A percentile compares a stretch with the other conserved stretches of the same genome.
Conservation (phyloP, 495 filamentous ascomycete species). For the Chlorociboria aeruginascens region DNA sequence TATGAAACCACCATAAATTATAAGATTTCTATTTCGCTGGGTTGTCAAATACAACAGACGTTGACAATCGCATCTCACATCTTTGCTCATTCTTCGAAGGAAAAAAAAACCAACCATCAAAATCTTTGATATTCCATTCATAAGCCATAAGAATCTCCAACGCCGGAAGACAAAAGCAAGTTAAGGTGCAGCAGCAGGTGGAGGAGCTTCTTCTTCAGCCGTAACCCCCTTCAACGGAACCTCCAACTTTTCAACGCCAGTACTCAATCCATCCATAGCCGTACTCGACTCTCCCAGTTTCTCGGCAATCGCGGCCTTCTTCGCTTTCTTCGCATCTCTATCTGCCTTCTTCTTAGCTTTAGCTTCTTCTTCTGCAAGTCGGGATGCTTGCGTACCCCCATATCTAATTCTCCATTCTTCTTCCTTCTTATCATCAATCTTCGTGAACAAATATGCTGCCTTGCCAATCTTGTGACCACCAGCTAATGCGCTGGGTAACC, state of each 20-base stretch:
- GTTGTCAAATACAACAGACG: constrained; percentile 9
- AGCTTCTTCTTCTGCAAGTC: constrained; percentile 48
- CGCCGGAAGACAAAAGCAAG: constrained; percentile 5
- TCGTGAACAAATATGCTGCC: constrained; percentile 71
- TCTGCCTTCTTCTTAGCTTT: constrained; percentile 49
- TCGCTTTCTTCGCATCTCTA: constrained; percentile 34
- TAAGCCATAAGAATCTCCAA: background rate
- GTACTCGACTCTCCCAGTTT: background rate
- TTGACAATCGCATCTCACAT: background rate
- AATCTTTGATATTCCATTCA: background rate
- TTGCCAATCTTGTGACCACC: constrained; percentile 73
- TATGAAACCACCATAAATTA: no score
- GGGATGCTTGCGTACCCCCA: constrained; percentile 56
- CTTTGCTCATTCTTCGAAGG: background rate
- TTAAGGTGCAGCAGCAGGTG: constrained; percentile 13
- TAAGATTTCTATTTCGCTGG: constrained; percentile 7
- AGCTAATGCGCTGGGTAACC: constrained; percentile 48
- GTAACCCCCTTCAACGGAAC: constrained; percentile 11
- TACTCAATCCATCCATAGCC: background rate
- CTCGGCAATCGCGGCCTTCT: constrained; percentile 23
- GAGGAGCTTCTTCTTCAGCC: constrained; percentile 18
- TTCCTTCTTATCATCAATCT: constrained; percentile 71
- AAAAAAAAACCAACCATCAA: background rate
- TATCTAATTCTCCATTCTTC: constrained; percentile 71
- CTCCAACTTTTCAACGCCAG: constrained; percentile 9